Evolutionary conservation across 2,329 filamentous ascomycete genomes (phyloP).

Genomic region (Proliferodiscus dingleyae): DNA sequence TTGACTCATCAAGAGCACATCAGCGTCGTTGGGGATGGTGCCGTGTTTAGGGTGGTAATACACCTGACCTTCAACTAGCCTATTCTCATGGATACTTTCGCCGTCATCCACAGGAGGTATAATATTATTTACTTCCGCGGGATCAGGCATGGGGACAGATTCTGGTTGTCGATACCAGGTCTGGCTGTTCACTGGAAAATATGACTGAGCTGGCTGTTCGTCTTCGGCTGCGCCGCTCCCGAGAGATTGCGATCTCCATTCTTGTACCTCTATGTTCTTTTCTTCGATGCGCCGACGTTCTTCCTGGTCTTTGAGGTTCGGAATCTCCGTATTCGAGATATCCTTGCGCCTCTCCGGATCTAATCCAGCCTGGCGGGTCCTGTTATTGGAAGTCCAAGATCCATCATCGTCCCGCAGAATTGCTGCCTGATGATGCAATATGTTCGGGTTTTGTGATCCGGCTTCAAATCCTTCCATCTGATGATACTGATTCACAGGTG

Average conservation of each 20-base stretch:
- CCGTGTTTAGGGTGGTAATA: slow-evolving; percentile 25
- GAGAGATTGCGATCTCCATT: slow-evolving; percentile 29
- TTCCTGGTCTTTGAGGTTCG: slow-evolving; percentile 31
- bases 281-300: slow-evolving; percentile 23
- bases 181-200: slow-evolving; percentile 13
- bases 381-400: slow-evolving; percentile 21
- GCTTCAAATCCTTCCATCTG: slow-evolving; percentile 9
- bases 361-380: slow-evolving; percentile 25
- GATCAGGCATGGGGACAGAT: slow-evolving; percentile 1
- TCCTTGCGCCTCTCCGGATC: slow-evolving; percentile 26
- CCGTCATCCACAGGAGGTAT: slow-evolving; percentile 26
- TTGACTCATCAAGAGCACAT: slow-evolving; percentile 26
- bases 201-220: slow-evolving; percentile 18
- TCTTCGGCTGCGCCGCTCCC: slow-evolving; percentile 19
- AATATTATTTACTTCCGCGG: slow-evolving; percentile 16
- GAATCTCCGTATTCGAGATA: slow-evolving; percentile 20
- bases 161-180: slow-evolving; percentile 11
- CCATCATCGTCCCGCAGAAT: slow-evolving; percentile 25
- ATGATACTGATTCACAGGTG: slow-evolving; percentile 9
- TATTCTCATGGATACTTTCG: slow-evolving; percentile 30
- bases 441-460: slow-evolving; percentile 10
- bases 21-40: slow-evolving; percentile 18
- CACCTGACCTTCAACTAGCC: slow-evolving; percentile 26
- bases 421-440: slow-evolving; percentile 4
- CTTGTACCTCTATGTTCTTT: slow-evolving; percentile 31